Evolutionary conservation across 768 basidiomycete species (phyloP), one percentile per base, ranked within the genome.

Genomic region (Leccinum imitatum): DNA sequence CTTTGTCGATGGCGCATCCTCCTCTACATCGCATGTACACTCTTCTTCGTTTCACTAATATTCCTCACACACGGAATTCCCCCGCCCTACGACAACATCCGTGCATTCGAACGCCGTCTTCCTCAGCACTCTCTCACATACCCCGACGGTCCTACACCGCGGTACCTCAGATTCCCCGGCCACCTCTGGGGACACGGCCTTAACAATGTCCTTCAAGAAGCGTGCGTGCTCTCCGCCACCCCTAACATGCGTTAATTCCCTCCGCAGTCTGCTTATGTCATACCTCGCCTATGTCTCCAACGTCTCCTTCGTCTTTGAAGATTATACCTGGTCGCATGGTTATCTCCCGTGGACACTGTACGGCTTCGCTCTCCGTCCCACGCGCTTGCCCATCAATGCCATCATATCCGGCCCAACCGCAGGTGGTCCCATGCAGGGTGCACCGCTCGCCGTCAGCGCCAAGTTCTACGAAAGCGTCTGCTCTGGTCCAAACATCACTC

Each of bases 191-290:
- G 83, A 0, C 82, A 82, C 56, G 86, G 86, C 1, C 75, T 86
- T 58, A 86, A 86, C 69, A 87, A 87, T 57, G 69, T 86, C 30
- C 73, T 87, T 25, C 83, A 86, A 69, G 84, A 87, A 78, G 75
- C 79, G 84, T 86, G 66, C 61, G 83, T 79, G 21, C 1, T 4
- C 14, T 13, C 31, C 25, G 11, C 4, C 3, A 23, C 33, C 9
- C 19, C 5, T n/a, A 5, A 27, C n/a, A 2, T 46, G 9, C 30
- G 14, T 56, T 57, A 14, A 66, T 11, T 8, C 15, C 6, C 10
- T 27, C 6, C 6, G 7, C 57, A 84, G 83, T 4, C 61, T 84
- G 17, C 61, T 86, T 33, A 76, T 82, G 69, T 80, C 80, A 27
- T 80, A 85, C 64, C 69, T 86, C 15, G 83, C 85, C 1, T 78